Percentiles rank a stretch among this genome's conserved stretches.
Evolutionary conservation across 495 filamentous ascomycete genomes (phyloP).

Genomic region (Lindgomyces ingoldianus): DNA sequence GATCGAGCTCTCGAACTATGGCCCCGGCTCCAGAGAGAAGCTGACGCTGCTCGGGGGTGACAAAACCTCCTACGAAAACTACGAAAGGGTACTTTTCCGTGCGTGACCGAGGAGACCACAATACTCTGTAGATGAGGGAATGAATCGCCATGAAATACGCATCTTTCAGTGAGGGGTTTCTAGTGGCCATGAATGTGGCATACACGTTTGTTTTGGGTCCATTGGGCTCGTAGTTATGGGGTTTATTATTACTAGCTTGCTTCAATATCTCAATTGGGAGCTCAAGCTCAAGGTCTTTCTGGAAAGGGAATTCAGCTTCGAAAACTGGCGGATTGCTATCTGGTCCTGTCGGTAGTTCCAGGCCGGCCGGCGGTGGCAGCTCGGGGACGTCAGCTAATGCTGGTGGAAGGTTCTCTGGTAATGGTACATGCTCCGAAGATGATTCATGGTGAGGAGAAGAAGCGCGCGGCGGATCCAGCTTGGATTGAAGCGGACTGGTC

Average conservation of each 20-base stretch:
- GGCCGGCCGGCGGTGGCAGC: not conserved
- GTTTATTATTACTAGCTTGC: not conserved
- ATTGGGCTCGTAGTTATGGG: conserved; percentile 11
- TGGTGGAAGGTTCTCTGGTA: not conserved
- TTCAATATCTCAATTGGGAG: not conserved
- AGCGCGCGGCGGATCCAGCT: too few relatives aligned
- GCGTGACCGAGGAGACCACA: conserved; percentile 15
- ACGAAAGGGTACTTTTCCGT: conserved; percentile 11
- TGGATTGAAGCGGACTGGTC: not conserved
- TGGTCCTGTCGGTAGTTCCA: not conserved
- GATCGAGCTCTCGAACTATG: conserved; percentile 10
- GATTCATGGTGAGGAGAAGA: not conserved
- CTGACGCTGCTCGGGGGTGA: conserved; percentile 11
- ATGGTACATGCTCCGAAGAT: not conserved
- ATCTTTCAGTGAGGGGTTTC: conserved; percentile 15
- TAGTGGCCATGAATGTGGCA: conserved; percentile 19
- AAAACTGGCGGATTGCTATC: not conserved
- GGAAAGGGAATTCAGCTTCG: conserved; percentile 16
- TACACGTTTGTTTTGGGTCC: conserved; percentile 8
- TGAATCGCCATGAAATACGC: conserved; percentile 17
- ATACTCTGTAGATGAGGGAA: conserved; percentile 15
- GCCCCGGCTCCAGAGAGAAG: conserved; percentile 13
- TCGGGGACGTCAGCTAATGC: not conserved
- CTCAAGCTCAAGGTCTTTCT: conserved; percentile 7
- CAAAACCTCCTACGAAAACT: conserved; percentile 17